A percentile compares a stretch with the other conserved stretches of the same genome.
phyloP scores from a whole-genome alignment of 192 early-diverging fungal species.

The Phlyctochytrium bullatum region DNA sequence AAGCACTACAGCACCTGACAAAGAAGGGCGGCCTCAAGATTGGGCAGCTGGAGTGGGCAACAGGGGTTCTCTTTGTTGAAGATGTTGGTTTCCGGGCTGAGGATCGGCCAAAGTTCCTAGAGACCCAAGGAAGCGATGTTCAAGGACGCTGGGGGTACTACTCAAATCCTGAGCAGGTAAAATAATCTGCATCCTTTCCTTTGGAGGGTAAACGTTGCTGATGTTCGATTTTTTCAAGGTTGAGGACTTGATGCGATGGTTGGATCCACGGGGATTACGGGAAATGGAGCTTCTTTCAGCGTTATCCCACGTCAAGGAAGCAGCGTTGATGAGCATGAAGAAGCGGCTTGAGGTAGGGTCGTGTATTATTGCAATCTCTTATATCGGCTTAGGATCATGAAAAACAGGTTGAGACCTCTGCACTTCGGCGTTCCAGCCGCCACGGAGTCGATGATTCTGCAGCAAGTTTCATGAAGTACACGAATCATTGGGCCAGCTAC shows the following conservation, averaged over 20 bases:
- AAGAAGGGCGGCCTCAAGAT: conserved; percentile 31
- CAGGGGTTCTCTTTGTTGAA: conserved; percentile 50
- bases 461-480: background rate
- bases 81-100: conserved; percentile 26
- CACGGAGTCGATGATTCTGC: background rate
- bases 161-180: conserved; percentile 44
- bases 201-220: too few relatives aligned
- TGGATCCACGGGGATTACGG: conserved; percentile 74
- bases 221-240: conserved; percentile 40
- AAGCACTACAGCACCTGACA: background rate
- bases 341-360: background rate
- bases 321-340: background rate
- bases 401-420: background rate
- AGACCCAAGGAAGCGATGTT: conserved; percentile 39
- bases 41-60: conserved; percentile 16
- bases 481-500: background rate
- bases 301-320: background rate
- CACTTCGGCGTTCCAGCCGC: background rate
- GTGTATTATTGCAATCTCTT: too few relatives aligned
- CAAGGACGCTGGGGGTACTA: conserved; percentile 48
- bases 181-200: too few relatives aligned
- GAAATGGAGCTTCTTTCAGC: conserved; percentile 39
- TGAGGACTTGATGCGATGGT: conserved; percentile 67
- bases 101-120: conserved; percentile 30
- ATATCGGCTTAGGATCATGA: background rate